These are phyloP conservation scores for Spirogloea muscicola DNA, from an alignment of 139 green algal genomes.

Conservation along the genomic window DNA sequence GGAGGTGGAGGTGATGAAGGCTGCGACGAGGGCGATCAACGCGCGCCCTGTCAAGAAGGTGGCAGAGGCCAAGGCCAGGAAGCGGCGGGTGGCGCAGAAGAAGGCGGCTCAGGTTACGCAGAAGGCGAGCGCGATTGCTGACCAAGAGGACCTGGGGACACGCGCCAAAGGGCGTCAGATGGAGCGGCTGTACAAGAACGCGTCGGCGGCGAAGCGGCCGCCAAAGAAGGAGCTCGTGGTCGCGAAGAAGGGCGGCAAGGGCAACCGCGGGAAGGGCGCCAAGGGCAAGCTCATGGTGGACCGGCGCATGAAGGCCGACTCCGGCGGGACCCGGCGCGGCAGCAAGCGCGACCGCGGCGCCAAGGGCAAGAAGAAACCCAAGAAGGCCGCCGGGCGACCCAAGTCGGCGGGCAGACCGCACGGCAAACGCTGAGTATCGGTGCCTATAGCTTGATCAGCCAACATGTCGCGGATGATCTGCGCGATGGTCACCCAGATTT, in stretches of 20 bases:
- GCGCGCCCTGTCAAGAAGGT: slow-evolving; percentile 90
- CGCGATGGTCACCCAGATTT: no score
- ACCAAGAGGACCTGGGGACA: slow-evolving; percentile 34
- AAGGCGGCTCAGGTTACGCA: slow-evolving; percentile 35
- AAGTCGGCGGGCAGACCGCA: no score
- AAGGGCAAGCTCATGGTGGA: slow-evolving; percentile 47
- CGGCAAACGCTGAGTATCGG: no score
- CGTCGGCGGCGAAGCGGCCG: slow-evolving; percentile 8
- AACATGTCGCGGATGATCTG: no score
- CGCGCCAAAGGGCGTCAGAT: slow-evolving; percentile 37
- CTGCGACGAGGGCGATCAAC: slow-evolving; percentile 73
- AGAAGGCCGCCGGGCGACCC: no score
- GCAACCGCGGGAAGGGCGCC: slow-evolving; percentile 31
- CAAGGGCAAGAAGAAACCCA: slow-evolving; percentile 9
- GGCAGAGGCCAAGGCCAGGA: slow-evolving; percentile 47
- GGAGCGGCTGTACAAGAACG: slow-evolving; percentile 37
- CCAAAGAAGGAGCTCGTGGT: slow-evolving; percentile 36
- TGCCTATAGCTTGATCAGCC: no score
- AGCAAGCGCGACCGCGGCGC: neutral
- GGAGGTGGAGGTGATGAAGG: slow-evolving; percentile 79
- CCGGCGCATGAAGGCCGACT: slow-evolving; percentile 30
- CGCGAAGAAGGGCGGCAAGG: slow-evolving; percentile 40
- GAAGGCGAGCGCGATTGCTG: slow-evolving; percentile 37
- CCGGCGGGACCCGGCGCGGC: no score
- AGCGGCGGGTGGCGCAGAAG: slow-evolving; percentile 39